Base-by-base conservation (phyloP, 2,329 filamentous ascomycete genomes). In the Coniochaeta pulveracea region DNA sequence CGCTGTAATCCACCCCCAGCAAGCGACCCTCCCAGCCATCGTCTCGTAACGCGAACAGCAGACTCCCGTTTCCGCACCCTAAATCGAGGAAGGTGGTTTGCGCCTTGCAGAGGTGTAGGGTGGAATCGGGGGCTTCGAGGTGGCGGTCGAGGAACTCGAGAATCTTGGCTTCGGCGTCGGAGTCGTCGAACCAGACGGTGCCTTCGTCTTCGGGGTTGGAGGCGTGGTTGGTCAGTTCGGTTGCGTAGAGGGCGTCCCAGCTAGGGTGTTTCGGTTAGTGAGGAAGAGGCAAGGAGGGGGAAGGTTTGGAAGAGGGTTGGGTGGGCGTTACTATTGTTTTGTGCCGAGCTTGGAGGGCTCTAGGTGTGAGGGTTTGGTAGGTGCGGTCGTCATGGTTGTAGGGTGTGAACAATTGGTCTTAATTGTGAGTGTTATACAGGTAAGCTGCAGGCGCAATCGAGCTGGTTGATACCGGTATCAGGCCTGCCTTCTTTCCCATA, bases 121-220 rank as follows among this genome's bases (percentile, higher is more conserved):
- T 43, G 38, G 18, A 42, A 19, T 34, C 34, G 8, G 35, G 24
- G 17, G 34, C 36, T n/a, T 43, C 40, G 19, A 49, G 37, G 14
- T 53, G 42, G 19, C 43, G 44, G 46, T 41, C 73, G 51, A 93
- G 69, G 52, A 80, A 86, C 8, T 63, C 55, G 16, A 93, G 58
- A 38, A 93, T 76, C 50, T 88, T 88, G 40, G 77, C 67, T 50
- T 94, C 85, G 40, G 91, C 91, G 49, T 81, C 76, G 19, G 85
- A 83, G 60, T 96, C 91, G 54, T 86, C 81, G 69, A 98, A 98
- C 91, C 91, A 98, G 47, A 91, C 77, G 19, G 86, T 93, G 44
- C 89, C 89, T 38, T 80, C 80, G 63, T 94, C 84, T 36, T 71
- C 58, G 8, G 83, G 75, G 58, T 93, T 76, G 40, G 71, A 56